Evolutionary conservation across 345 rosid species (phyloP), one percentile per base, ranked within the genome.

Genomic region (Salix dunnii): DNA sequence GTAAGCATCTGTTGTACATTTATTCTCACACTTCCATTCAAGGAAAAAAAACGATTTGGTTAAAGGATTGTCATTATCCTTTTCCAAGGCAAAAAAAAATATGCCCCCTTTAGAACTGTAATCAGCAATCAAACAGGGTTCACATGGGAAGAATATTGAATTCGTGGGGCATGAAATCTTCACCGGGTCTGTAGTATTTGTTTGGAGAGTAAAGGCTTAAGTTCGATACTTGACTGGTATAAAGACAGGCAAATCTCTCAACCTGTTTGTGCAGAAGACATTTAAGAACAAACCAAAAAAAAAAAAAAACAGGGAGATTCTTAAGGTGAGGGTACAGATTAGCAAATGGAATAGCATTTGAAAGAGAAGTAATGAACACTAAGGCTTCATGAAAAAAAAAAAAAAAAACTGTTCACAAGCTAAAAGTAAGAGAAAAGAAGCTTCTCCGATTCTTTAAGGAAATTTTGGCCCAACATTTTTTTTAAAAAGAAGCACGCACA

Each of bases 181-280:
- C 98, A 51, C 92, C 85, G 21, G 97, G 99, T 77, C 94, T 85
- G 83, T 96, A 96, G 79, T 93, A 93, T 80, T 91, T 96, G 85
- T 96, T 91, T 0, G 98, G 97, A 1, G 99, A 96, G 81, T 96
- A 93, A 78, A 93, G 82, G 79, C 96, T 84, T 69, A 96, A 74
- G 89, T 96, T 96, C 48, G 98, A 91, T 38, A 96, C 96, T 81
- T 91, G 93, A 84, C 99, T 90, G 1, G 98, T 91, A 80, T 93
- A 96, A 28, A 96, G 95, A 85, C 99, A 96, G 1, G 98, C 99
- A 72, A 93, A 96, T 90, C 99, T 96, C 87, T 96, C 99, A 33
- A 96, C 99, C 99, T 95, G 88, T 69, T 76, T 27, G n/a, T 7
- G 20, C 7, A 12, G 36, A 28, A 4, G 28, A 35, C 25, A 70